Evolutionary conservation across 441 rosid species (phyloP).

Genomic region (Pelargonium myrrhifolium): DNA sequence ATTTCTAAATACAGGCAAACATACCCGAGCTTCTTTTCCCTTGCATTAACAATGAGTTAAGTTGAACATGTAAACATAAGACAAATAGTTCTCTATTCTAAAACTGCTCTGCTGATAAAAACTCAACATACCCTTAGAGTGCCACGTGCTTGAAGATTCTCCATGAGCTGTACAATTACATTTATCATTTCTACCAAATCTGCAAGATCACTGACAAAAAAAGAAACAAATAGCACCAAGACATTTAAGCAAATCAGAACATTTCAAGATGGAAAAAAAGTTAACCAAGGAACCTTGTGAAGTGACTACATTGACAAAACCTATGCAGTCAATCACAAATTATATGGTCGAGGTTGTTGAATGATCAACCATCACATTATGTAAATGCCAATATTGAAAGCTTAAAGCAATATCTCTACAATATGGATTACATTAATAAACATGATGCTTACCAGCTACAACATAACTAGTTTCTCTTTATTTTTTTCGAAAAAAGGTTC

Average conservation of each 20-base stretch:
- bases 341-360: not conserved
- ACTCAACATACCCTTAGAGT: slow-evolving; percentile 67
- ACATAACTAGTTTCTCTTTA: not conserved
- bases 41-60: not conserved
- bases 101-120: slow-evolving; percentile 13
- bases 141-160: slow-evolving; percentile 87
- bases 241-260: slow-evolving; percentile 4
- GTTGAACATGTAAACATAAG: not conserved
- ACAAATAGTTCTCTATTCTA: slow-evolving; percentile 1
- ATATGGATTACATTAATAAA: slow-evolving; percentile 3
- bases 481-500: not conserved
- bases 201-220: slow-evolving; percentile 79
- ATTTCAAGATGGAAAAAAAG: too few species aligned
- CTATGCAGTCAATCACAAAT: not conserved
- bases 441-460: not conserved
- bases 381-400: not conserved
- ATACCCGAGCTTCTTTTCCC: not conserved
- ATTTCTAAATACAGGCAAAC: not conserved
- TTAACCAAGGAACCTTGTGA: not conserved
- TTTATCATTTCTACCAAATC: slow-evolving; percentile 80
- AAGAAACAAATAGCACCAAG: slow-evolving; percentile 19
- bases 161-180: slow-evolving; percentile 64
- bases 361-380: slow-evolving; percentile 1
- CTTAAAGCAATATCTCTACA: not conserved
- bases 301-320: not conserved